Evolutionary conservation across 345 rosid genomes (phyloP).

Genomic region (Reutealis trisperma): DNA sequence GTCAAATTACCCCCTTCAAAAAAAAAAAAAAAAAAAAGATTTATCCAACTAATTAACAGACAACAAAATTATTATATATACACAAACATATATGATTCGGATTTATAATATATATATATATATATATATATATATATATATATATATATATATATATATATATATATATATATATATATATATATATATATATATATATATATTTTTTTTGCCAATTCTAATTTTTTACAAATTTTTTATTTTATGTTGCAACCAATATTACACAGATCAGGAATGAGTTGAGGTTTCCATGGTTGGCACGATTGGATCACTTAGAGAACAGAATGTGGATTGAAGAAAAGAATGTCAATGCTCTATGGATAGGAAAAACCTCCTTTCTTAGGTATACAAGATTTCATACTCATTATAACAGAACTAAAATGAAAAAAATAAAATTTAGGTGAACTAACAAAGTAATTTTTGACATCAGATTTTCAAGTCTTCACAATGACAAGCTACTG

Average conservation of each 20-base stretch:
- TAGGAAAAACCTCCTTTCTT: constrained; percentile 46
- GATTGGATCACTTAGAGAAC: constrained; percentile 60
- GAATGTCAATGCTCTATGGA: constrained; percentile 39
- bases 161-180: too few species aligned
- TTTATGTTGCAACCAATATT: not conserved
- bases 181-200: too few species aligned
- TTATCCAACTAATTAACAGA: too few species aligned
- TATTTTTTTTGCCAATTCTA: too few species aligned
- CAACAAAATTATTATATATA: too few species aligned
- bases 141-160: too few species aligned
- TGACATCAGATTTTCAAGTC: constrained; percentile 42
- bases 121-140: too few species aligned
- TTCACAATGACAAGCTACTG: constrained; percentile 28
- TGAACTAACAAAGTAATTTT: not conserved
- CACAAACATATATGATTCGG: too few species aligned
- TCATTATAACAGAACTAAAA: too few species aligned
- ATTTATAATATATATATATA: too few species aligned
- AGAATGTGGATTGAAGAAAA: constrained; percentile 62
- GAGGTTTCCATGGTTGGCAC: constrained; percentile 55
- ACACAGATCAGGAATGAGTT: constrained; percentile 51
- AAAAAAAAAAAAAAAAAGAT: too few species aligned
- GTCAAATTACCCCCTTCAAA: too few species aligned
- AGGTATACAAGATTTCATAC: constrained; percentile 34
- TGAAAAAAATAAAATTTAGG: not conserved
- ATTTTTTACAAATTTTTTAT: not conserved